A percentile compares a stretch with the other conserved stretches of the same genome.
Conservation (phyloP, 257 asterid genomes). For the Fraxinus excelsior region DNA sequence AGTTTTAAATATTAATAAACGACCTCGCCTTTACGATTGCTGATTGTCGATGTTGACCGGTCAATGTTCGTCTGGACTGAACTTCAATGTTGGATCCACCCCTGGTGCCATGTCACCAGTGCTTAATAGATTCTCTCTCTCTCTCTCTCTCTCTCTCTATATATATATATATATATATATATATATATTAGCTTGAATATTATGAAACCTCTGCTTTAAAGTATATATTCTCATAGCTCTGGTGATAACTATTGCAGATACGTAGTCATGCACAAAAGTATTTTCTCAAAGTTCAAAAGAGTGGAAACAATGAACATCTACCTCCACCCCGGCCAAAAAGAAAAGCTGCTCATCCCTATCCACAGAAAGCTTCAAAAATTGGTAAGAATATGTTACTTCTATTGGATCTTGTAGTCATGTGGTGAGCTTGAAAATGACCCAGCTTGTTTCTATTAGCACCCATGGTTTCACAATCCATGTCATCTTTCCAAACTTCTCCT, state of each 20-base stretch:
- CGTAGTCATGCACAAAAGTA: conserved; percentile 98
- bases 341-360: conserved; percentile 94
- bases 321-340: conserved; percentile 99
- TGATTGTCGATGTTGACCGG: too few relatives aligned
- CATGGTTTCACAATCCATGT: conserved; percentile 46
- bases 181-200: neutral
- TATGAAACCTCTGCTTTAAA: conserved; percentile 11
- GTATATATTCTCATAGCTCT: neutral
- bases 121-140: too few relatives aligned
- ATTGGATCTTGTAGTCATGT: conserved; percentile 6
- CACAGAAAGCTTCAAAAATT: conserved; percentile 83
- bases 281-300: conserved; percentile 83
- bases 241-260: conserved; percentile 50
- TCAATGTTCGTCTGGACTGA: too few relatives aligned
- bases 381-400: conserved; percentile 34
- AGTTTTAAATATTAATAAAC: too few relatives aligned
- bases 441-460: conserved; percentile 43
- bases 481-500: conserved; percentile 54
- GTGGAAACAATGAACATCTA: conserved; percentile 85
- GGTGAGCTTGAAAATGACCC: conserved; percentile 19
- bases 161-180: too few relatives aligned
- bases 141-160: too few relatives aligned
- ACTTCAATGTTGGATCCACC: too few relatives aligned
- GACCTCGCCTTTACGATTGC: too few relatives aligned
- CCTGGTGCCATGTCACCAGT: too few relatives aligned